Conservation (phyloP, 768 basidiomycete species). For the Saitozyma sp. region DNA sequence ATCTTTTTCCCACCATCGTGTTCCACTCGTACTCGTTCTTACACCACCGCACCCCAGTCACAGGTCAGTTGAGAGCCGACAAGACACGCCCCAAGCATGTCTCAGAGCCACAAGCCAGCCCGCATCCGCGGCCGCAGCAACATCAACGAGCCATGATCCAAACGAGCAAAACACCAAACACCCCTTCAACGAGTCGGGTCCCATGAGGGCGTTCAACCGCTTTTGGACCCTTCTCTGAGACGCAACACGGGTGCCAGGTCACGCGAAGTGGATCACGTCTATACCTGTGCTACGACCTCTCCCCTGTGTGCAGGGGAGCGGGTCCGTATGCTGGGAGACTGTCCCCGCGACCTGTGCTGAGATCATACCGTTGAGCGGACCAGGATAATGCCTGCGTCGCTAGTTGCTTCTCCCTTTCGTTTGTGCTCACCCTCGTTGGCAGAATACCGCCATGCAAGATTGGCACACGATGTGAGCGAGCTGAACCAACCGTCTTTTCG, state of each 20-base stretch:
- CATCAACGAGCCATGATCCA: too few relatives aligned
- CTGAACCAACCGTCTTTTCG: too few relatives aligned
- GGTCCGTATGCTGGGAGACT: background rate
- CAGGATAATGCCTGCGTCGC: slow-evolving; percentile 55
- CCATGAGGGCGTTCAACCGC: too few relatives aligned
- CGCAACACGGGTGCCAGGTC: slow-evolving; percentile 38
- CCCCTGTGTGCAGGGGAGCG: background rate
- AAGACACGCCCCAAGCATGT: too few relatives aligned
- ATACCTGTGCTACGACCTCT: background rate
- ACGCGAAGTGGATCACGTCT: slow-evolving; percentile 4
- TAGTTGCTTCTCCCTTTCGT: slow-evolving; percentile 40
- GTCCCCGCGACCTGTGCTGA: slow-evolving; percentile 40
- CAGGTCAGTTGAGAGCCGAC: too few relatives aligned
- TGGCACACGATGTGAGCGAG: slow-evolving; percentile 40
- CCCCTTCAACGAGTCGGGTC: too few relatives aligned
- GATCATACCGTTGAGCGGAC: slow-evolving; percentile 55
- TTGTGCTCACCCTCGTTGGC: slow-evolving; percentile 32
- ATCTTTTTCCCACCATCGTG: too few relatives aligned
- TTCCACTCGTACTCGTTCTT: too few relatives aligned
- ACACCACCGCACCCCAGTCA: too few relatives aligned
- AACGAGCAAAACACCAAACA: too few relatives aligned
- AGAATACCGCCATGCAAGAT: slow-evolving; percentile 18
- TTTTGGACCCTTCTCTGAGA: background rate
- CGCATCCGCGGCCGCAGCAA: too few relatives aligned
- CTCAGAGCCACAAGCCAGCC: too few relatives aligned